Conservation (phyloP, 192 early-diverging fungal species). For the Podochytrium sp. region DNA sequence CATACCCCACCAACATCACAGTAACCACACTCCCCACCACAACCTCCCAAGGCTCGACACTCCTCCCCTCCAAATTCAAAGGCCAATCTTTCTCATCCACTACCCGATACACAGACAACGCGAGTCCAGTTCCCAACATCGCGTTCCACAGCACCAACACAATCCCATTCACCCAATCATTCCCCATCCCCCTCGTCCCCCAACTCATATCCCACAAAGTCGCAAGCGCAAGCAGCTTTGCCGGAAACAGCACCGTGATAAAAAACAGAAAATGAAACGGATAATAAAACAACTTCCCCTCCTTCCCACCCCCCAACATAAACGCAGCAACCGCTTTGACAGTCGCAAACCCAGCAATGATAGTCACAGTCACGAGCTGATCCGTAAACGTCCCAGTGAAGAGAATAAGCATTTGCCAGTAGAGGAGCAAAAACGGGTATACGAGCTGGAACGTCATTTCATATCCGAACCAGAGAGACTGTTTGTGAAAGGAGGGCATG, state of each 20-base stretch:
- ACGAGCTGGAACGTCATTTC: conserved; percentile 62
- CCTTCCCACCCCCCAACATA: conserved; percentile 28
- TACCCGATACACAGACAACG: not conserved
- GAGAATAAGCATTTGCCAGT: conserved; percentile 48
- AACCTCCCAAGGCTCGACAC: not conserved
- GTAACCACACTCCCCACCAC: not conserved
- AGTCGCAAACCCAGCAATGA: conserved; percentile 45
- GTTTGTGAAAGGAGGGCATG: conserved; percentile 51
- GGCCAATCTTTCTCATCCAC: not conserved
- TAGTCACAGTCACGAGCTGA: conserved; percentile 50
- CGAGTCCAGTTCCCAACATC: not conserved
- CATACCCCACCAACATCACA: not conserved
- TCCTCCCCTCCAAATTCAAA: not conserved
- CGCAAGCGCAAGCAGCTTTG: conserved; percentile 60
- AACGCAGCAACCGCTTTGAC: conserved; percentile 53
- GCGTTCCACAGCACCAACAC: not conserved
- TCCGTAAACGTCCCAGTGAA: conserved; percentile 34
- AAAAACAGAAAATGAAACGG: conserved; percentile 59
- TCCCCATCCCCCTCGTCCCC: conserved; percentile 45
- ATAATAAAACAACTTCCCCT: conserved; percentile 49
- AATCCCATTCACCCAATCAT: no score
- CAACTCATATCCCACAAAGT: conserved; percentile 63
- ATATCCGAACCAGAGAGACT: conserved; percentile 65
- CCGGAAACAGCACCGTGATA: conserved; percentile 58
- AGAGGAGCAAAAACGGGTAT: conserved; percentile 59